Evolutionary conservation across 371 early-diverging fungal species (phyloP).

Genomic region (Zychaea mexicana): DNA sequence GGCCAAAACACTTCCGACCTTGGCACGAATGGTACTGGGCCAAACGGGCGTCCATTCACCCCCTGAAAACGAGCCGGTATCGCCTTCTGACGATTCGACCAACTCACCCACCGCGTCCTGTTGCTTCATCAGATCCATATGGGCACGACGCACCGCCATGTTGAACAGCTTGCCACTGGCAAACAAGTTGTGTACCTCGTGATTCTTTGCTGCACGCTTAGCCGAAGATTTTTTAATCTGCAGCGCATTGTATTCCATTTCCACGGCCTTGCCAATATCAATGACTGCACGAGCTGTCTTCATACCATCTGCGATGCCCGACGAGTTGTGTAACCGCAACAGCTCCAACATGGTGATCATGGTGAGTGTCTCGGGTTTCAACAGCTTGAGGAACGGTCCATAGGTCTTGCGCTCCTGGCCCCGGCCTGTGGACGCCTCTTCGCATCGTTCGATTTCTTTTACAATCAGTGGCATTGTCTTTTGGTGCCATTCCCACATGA

Average conservation of each 20-base stretch:
- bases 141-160: conserved; percentile 73
- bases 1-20: conserved; percentile 68
- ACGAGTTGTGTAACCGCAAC: conserved; percentile 63
- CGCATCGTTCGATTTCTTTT: conserved; percentile 59
- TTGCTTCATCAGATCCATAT: conserved; percentile 58
- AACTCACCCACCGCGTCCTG: conserved; percentile 21
- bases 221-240: conserved; percentile 59
- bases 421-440: conserved; percentile 28
- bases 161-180: conserved; percentile 78
- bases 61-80: conserved; percentile 30
- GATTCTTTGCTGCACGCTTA: conserved; percentile 27
- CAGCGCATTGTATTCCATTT: conserved; percentile 83
- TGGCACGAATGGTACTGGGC: conserved; percentile 66
- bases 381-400: conserved; percentile 73
- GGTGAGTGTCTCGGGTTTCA: conserved; percentile 78
- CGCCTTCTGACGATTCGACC: conserved; percentile 25
- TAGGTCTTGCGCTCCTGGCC: conserved; percentile 50
- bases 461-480: conserved; percentile 66
- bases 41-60: conserved; percentile 67
- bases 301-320: conserved; percentile 66
- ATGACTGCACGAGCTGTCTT: conserved; percentile 65
- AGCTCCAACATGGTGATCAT: conserved; percentile 87
- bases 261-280: conserved; percentile 78
- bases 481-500: conserved; percentile 82
- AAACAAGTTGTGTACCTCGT: conserved; percentile 62